A percentile compares a stretch with the other conserved stretches of the same genome.
phyloP scores from a whole-genome alignment of 768 basidiomycete genomes.

The Leccinum imitatum region DNA sequence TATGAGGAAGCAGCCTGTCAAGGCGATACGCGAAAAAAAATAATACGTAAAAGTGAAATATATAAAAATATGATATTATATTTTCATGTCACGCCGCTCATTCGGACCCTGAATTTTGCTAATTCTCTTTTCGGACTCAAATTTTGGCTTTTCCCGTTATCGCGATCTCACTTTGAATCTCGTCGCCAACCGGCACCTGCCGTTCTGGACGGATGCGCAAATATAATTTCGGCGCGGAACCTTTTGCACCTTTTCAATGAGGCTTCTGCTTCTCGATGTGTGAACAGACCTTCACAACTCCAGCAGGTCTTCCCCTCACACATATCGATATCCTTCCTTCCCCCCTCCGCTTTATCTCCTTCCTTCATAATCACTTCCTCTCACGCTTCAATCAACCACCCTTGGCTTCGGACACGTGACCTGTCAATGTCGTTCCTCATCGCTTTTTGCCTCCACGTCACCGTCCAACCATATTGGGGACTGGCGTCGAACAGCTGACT shows the following conservation, averaged over 20 bases:
- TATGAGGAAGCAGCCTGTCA: conserved; percentile 37
- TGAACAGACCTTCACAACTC: conserved; percentile 12
- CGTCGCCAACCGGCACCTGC: conserved; percentile 30
- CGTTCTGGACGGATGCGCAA: conserved; percentile 27
- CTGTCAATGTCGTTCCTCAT: conserved; percentile 4
- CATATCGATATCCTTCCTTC: conserved; percentile 12
- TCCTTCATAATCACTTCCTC: neutral
- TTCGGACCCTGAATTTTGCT: conserved; percentile 35
- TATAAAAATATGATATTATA: conserved; percentile 20
- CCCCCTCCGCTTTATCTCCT: neutral
- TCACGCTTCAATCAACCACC: conserved; percentile 9
- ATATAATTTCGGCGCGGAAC: conserved; percentile 34
- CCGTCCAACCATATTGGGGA: conserved; percentile 3
- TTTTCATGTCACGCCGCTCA: conserved; percentile 25
- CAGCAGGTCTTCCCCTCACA: conserved; percentile 10
- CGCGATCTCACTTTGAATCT: conserved; percentile 32
- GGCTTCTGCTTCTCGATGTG: conserved; percentile 16
- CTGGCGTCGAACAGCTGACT: conserved; percentile 5
- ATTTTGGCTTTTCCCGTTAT: conserved; percentile 37
- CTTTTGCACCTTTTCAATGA: conserved; percentile 20
- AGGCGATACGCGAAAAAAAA: conserved; percentile 37
- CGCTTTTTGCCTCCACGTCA: conserved; percentile 7
- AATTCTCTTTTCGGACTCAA: conserved; percentile 26
- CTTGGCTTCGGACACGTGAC: conserved; percentile 29
- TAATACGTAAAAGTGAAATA: conserved; percentile 36